A percentile compares a stretch with the other conserved stretches of the same genome.
phyloP scores from a whole-genome alignment of 371 early-diverging fungal genomes.

The Mortierella sp. region DNA sequence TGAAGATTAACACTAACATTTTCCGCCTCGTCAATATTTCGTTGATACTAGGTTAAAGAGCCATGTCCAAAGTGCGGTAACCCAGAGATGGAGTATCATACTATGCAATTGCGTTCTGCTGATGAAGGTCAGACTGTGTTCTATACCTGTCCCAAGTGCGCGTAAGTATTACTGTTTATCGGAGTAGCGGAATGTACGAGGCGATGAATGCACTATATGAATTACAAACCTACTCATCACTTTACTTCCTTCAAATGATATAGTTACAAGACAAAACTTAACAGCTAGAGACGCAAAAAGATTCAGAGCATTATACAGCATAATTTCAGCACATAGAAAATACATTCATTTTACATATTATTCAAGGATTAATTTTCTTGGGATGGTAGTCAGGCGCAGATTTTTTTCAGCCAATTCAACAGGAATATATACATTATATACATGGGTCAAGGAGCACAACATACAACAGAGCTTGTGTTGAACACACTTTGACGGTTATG shows the following conservation, averaged over 20 bases:
- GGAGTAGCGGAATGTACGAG: not conserved
- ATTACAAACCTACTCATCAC: not conserved
- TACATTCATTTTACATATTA: not conserved
- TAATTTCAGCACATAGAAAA: not conserved
- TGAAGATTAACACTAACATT: not conserved
- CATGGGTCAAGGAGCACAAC: not conserved
- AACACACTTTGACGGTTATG: not conserved
- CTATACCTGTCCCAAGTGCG: slow-evolving; percentile 98
- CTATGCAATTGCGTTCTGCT: slow-evolving; percentile 98
- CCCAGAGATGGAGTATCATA: slow-evolving; percentile 98
- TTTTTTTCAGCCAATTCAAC: too few species aligned
- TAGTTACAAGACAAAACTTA: slow-evolving; percentile 58
- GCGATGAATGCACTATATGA: too few species aligned
- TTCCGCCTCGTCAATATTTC: not conserved
- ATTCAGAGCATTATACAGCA: not conserved
- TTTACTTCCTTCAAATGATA: not conserved
- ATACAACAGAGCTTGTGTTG: not conserved
- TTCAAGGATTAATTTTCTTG: not conserved
- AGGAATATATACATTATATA: not conserved
- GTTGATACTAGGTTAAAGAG: slow-evolving; percentile 84
- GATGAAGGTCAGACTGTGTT: slow-evolving; percentile 99
- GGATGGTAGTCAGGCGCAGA: too few species aligned
- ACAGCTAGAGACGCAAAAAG: slow-evolving; percentile 27
- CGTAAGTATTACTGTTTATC: slow-evolving; percentile 65
- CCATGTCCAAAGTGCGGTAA: slow-evolving; percentile 96